Percentiles rank a stretch among this genome's conserved stretches.
Evolutionary conservation across 192 early-diverging fungal genomes (phyloP).

Genomic region (Pilaira anomala): DNA sequence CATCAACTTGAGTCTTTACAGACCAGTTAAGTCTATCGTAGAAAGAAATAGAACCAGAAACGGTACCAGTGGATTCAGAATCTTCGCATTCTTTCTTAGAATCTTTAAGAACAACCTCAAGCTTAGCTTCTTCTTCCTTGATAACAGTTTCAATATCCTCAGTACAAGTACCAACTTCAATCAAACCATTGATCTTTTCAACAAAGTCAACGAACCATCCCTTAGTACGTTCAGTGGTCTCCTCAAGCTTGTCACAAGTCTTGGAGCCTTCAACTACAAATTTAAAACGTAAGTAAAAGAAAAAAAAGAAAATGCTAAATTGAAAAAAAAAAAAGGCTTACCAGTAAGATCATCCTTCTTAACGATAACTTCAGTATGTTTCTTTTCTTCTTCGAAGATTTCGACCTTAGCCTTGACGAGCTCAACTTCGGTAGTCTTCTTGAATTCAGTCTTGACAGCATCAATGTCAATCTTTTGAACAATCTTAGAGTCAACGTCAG

Average conservation of each 20-base stretch:
- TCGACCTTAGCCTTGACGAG: neutral
- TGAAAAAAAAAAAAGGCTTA: too few species aligned
- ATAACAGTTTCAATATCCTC: conserved; percentile 9
- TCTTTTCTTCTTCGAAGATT: neutral
- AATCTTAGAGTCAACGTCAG: neutral
- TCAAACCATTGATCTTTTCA: neutral
- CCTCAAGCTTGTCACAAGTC: neutral
- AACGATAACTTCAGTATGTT: too few species aligned
- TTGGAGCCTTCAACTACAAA: neutral
- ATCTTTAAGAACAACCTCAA: neutral
- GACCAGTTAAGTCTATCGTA: neutral
- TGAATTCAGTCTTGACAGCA: neutral
- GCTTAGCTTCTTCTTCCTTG: neutral
- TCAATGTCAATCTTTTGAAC: neutral
- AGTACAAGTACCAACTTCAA: conserved; percentile 5
- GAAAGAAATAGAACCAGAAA: neutral
- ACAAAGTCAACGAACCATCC: neutral
- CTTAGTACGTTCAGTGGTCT: neutral
- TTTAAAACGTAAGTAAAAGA: too few species aligned
- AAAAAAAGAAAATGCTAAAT: neutral
- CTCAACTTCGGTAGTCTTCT: neutral
- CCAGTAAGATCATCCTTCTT: too few species aligned
- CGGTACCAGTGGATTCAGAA: neutral
- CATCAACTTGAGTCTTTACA: neutral
- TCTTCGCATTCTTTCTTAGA: neutral